phyloP scores from a whole-genome alignment of 1,284 basidiomycete species.

The Hemileia vastatrix region DNA sequence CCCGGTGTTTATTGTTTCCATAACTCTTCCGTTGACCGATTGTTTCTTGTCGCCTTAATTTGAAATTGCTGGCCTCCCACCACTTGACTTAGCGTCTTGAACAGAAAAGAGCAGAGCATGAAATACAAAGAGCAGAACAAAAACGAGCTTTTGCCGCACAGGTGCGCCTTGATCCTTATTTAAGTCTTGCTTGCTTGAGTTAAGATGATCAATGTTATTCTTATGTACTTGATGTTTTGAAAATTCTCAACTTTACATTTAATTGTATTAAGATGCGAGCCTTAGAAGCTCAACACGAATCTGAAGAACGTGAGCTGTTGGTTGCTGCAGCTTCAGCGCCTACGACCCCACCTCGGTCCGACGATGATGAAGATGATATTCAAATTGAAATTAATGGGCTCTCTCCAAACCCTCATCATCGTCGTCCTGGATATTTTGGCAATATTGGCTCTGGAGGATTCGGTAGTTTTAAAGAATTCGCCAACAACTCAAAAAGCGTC shows the following conservation, averaged over 20 bases:
- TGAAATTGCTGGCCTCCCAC: slow-evolving; percentile 20
- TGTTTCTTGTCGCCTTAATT: neutral
- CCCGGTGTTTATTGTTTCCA: neutral
- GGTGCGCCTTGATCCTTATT: slow-evolving; percentile 75
- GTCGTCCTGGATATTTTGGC: slow-evolving; percentile 6
- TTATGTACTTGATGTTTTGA: slow-evolving; percentile 18
- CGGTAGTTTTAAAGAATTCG: slow-evolving; percentile 13
- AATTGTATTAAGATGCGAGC: slow-evolving; percentile 21
- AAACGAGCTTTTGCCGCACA: slow-evolving; percentile 85
- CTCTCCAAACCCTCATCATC: neutral
- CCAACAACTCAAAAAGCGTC: slow-evolving; percentile 24
- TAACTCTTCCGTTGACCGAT: neutral
- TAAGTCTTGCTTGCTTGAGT: slow-evolving; percentile 52
- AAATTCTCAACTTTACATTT: neutral
- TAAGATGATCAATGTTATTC: slow-evolving; percentile 4
- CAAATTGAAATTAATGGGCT: neutral
- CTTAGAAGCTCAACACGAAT: slow-evolving; percentile 26
- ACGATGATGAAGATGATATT: slow-evolving; percentile 13
- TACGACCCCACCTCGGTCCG: slow-evolving; percentile 23
- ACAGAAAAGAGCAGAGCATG: slow-evolving; percentile 79
- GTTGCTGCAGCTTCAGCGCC: slow-evolving; percentile 15
- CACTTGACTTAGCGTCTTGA: slow-evolving; percentile 88
- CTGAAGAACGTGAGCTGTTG: slow-evolving; percentile 25
- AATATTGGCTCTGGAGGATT: slow-evolving; percentile 7
- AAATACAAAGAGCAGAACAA: slow-evolving; percentile 69